Conservation (phyloP, 2,329 filamentous ascomycete species). For the Dactylella cylindrospora region DNA sequence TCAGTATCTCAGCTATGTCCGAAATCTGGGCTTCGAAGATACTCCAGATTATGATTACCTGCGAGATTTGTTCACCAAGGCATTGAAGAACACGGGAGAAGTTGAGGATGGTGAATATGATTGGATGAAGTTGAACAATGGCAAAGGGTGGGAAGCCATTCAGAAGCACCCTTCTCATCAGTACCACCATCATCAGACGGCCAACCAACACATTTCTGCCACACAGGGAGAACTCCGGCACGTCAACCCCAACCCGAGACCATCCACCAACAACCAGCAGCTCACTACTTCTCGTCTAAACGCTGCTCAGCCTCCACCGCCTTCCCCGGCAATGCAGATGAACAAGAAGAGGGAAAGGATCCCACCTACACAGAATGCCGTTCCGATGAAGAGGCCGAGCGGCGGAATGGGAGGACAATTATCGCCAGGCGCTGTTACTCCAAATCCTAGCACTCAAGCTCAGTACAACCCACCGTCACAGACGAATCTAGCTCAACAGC, state of each 20-base stretch:
- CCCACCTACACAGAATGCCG: constrained; percentile 74
- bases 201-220: constrained; percentile 58
- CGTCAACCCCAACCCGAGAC: constrained; percentile 58
- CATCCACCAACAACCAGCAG: constrained; percentile 61
- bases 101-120: constrained; percentile 98
- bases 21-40: constrained; percentile 97
- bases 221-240: constrained; percentile 49
- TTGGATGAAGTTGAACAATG: constrained; percentile 98
- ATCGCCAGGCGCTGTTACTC: constrained; percentile 69
- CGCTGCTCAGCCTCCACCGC: constrained; percentile 85
- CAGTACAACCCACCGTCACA: constrained; percentile 90
- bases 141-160: constrained; percentile 86
- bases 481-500: constrained; percentile 74
- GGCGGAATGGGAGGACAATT: constrained; percentile 67
- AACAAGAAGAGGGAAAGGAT: constrained; percentile 69
- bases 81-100: constrained; percentile 88
- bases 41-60: constrained; percentile 98
- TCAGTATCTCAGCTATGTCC: constrained; percentile 95
- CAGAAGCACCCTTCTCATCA: constrained; percentile 70
- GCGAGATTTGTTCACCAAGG: constrained; percentile 92
- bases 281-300: constrained; percentile 88
- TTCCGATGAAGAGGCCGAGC: constrained; percentile 74
- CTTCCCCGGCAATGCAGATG: constrained; percentile 79
- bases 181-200: constrained; percentile 54
- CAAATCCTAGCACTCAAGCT: constrained; percentile 87